Evolutionary conservation across 2,329 filamentous ascomycete species (phyloP).

Genomic region (Beauveria sp.): DNA sequence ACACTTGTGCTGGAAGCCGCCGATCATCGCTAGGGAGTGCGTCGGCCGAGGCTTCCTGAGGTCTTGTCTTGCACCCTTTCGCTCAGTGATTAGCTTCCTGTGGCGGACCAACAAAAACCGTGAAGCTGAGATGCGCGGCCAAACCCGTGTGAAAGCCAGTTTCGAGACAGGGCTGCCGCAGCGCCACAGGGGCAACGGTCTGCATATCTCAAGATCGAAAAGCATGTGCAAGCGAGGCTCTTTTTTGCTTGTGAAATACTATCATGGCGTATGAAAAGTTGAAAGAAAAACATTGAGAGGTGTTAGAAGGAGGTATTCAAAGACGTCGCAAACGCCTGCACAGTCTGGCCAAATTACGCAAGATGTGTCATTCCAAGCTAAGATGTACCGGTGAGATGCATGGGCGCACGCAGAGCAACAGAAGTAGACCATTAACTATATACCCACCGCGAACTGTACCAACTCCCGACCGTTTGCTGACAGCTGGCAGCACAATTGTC

Average conservation of each 20-base stretch:
- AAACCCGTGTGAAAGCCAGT: not conserved
- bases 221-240: not conserved
- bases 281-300: not conserved
- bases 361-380: not conserved
- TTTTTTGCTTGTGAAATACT: not conserved
- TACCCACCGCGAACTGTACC: not conserved
- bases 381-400: not conserved
- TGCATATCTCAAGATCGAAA: not conserved
- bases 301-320: not conserved
- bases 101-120: not conserved
- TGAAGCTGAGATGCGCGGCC: not conserved
- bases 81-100: not conserved
- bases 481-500: not conserved
- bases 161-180: not conserved
- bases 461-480: not conserved
- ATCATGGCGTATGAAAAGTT: not conserved
- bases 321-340: not conserved
- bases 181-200: slow-evolving; percentile 2
- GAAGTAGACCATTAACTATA: not conserved
- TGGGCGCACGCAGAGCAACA: not conserved
- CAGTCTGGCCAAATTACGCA: not conserved
- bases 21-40: not conserved
- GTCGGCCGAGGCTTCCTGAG: not conserved
- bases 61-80: not conserved
- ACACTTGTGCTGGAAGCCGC: not conserved